Evolutionary conservation across 805 yeast genomes (phyloP).

Genomic region (Wilhelminamyces savonicus): DNA sequence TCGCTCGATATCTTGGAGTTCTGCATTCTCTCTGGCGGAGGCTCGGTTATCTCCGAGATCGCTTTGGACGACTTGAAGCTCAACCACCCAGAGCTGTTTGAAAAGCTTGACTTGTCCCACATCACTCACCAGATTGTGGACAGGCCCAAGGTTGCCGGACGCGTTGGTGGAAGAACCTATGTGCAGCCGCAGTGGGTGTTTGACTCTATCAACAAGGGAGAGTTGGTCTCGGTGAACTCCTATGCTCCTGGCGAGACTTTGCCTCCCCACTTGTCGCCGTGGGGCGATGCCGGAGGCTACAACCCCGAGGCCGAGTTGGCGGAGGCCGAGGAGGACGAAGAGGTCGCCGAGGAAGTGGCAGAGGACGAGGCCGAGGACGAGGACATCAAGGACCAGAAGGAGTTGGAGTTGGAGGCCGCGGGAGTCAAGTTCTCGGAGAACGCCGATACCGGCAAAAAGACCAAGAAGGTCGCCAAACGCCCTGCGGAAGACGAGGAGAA

Average conservation of each 20-base stretch:
- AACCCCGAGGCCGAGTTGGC: constrained; percentile 62
- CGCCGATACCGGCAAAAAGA: constrained; percentile 17
- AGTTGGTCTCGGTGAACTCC: constrained; percentile 66
- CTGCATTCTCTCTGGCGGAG: constrained; percentile 80
- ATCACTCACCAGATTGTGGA: constrained; percentile 94
- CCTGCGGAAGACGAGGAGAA: constrained; percentile 59
- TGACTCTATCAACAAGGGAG: constrained; percentile 77
- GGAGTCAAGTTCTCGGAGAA: constrained; percentile 74
- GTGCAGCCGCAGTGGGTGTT: constrained; percentile 98
- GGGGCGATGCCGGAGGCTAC: constrained; percentile 95
- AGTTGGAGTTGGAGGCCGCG: constrained; percentile 69
- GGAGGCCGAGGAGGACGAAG: constrained; percentile 36
- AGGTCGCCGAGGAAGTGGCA: constrained; percentile 30
- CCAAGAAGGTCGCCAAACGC: constrained; percentile 23
- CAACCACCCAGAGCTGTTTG: constrained; percentile 37
- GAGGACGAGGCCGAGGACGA: constrained; percentile 41
- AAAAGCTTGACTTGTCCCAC: constrained; percentile 51
- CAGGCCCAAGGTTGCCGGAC: constrained; percentile 73
- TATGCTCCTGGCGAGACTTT: constrained; percentile 93
- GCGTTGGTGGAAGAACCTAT: constrained; percentile 88
- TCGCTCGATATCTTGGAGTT: constrained; percentile 89
- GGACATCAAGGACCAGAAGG: constrained; percentile 75
- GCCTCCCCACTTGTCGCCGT: constrained; percentile 97
- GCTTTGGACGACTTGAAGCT: constrained; percentile 69
- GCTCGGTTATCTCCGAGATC: constrained; percentile 77